phyloP scores from a whole-genome alignment of 352 stramenopile genomes.

The Salisapilia sapeloensis region DNA sequence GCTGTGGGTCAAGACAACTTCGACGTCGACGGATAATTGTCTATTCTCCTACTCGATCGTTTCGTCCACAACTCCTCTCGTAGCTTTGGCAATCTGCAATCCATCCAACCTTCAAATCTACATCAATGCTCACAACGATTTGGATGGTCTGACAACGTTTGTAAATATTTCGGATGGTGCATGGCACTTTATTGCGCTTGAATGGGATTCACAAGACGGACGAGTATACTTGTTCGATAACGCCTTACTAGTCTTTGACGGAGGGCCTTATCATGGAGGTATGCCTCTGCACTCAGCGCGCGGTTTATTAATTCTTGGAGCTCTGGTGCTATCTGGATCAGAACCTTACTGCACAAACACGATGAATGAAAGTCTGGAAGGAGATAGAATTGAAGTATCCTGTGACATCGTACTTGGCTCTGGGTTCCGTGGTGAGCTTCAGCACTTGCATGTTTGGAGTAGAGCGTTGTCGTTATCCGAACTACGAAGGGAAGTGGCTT shows the following conservation, averaged over 20 bases:
- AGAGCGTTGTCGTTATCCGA: conserved; percentile 21
- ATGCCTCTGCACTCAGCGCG: no score
- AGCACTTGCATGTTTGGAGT: conserved; percentile 49
- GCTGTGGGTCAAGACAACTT: conserved; percentile 36
- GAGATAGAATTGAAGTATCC: conserved; percentile 1
- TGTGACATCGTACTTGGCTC: conserved; percentile 10
- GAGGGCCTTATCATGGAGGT: conserved; percentile 29
- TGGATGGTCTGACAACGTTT: conserved; percentile 21
- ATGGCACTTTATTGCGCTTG: conserved; percentile 50
- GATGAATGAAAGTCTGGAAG: not conserved
- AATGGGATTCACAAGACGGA: conserved; percentile 35
- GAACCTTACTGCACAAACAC: no score
- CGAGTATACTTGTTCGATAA: conserved; percentile 43
- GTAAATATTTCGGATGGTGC: conserved; percentile 41
- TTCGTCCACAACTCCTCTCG: conserved; percentile 1
- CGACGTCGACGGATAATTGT: conserved; percentile 11
- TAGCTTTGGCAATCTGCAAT: conserved; percentile 36
- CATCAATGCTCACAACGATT: conserved; percentile 15
- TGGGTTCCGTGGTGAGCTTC: conserved; percentile 20
- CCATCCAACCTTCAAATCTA: conserved; percentile 34
- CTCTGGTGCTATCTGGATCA: conserved; percentile 12
- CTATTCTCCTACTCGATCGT: conserved; percentile 23
- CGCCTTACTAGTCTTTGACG: conserved; percentile 46
- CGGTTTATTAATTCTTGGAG: conserved; percentile 26
- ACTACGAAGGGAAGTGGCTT: conserved; percentile 29